Conservation (phyloP, 1,284 basidiomycete species). For the Rhodotorula sp. region DNA sequence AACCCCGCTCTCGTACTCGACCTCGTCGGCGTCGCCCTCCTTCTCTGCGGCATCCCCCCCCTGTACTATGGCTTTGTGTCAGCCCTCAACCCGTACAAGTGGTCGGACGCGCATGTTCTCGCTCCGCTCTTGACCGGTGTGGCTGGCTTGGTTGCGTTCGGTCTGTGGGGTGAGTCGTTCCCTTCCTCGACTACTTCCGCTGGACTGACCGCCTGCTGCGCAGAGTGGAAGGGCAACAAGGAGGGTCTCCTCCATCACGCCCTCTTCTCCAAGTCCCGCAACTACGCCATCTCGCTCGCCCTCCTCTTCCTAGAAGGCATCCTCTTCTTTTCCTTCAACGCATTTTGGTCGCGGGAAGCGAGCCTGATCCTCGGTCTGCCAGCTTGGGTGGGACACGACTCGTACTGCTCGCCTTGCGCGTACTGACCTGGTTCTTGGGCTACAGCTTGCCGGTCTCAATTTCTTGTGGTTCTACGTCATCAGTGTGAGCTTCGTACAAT, state of each 20-base stretch:
- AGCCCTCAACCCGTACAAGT: slow-evolving; percentile 3
- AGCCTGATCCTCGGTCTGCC: not conserved
- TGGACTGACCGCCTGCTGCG: no score
- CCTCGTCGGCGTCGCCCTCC: not conserved
- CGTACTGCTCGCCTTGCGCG: no score
- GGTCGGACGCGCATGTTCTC: slow-evolving; percentile 6
- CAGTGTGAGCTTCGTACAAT: not conserved
- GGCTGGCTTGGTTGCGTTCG: not conserved
- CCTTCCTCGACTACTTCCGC: no score
- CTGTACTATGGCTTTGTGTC: slow-evolving; percentile 1
- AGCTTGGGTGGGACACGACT: not conserved
- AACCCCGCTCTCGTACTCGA: not conserved
- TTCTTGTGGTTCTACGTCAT: slow-evolving; percentile 2
- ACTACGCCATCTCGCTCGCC: not conserved
- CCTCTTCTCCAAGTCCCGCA: not conserved
- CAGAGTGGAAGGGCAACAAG: slow-evolving; percentile 5
- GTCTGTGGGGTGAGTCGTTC: not conserved
- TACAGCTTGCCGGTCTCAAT: not conserved
- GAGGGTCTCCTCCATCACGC: slow-evolving; percentile 2
- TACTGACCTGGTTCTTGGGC: no score
- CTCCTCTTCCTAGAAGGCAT: not conserved
- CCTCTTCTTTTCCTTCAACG: slow-evolving; percentile 7
- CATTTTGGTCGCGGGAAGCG: slow-evolving; percentile 1
- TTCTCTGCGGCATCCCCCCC: not conserved
- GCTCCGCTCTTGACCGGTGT: not conserved